phyloP scores from a whole-genome alignment of 2,329 filamentous ascomycete genomes.

The Calonectria pteridis region DNA sequence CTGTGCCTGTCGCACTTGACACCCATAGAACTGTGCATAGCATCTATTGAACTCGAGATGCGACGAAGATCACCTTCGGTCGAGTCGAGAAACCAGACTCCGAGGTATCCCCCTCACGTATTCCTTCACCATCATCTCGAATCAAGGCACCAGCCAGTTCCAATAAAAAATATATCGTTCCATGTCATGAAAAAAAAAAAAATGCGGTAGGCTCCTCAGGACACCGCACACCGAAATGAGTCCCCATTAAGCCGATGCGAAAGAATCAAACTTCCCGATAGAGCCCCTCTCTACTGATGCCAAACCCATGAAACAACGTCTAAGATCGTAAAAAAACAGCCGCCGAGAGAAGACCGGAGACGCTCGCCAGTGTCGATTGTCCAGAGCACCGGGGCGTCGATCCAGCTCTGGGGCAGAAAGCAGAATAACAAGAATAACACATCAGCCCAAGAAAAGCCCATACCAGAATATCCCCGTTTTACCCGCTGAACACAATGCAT shows the following conservation, averaged over 20 bases:
- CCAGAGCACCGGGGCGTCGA: conserved; percentile 27
- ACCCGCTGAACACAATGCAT: conserved; percentile 56
- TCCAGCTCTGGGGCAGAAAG: conserved; percentile 24
- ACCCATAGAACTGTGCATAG: not conserved
- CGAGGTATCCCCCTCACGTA: not conserved
- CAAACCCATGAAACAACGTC: conserved; percentile 33
- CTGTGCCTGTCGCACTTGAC: conserved; percentile 30
- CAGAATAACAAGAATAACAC: conserved; percentile 34
- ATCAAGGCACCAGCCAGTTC: conserved; percentile 9
- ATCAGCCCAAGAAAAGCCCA: conserved; percentile 40
- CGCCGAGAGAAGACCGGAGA: conserved; percentile 8
- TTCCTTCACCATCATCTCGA: conserved; percentile 13
- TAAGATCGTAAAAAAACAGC: conserved; percentile 38
- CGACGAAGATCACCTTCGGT: not conserved
- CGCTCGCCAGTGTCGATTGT: not conserved
- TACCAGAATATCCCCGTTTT: conserved; percentile 45
- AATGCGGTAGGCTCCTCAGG: conserved; percentile 29
- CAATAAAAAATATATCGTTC: conserved; percentile 36
- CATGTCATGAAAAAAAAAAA: conserved; percentile 40
- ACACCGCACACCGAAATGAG: conserved; percentile 33
- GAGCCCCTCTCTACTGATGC: conserved; percentile 36
- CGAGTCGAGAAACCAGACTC: conserved; percentile 7
- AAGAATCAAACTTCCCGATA: conserved; percentile 35
- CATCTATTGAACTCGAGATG: not conserved
- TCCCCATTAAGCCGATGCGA: conserved; percentile 43